Base-by-base conservation (phyloP, 2,329 filamentous ascomycete species). In the Eurotiales sp. region DNA sequence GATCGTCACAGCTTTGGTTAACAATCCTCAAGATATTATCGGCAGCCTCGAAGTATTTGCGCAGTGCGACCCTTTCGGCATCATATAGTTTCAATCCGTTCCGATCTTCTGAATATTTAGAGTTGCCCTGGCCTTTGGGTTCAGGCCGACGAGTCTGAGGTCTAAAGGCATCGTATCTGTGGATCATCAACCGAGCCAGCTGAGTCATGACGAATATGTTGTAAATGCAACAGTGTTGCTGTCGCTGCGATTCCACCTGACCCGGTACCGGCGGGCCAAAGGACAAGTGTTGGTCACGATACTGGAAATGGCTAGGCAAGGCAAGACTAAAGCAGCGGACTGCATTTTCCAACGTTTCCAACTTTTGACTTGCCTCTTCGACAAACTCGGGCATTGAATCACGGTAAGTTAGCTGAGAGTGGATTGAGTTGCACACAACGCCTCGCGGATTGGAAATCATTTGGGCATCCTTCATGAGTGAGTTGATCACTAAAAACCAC, bases 401-500 rank as follows among this genome's bases (percentile, higher is more conserved):
- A n/a, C 59, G 58, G 12, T n/a, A n/a, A n/a, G n/a, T n/a, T n/a
- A n/a, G n/a, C n/a, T n/a, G n/a, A n/a, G n/a, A n/a, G n/a, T n/a
- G n/a, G n/a, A n/a, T n/a, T n/a, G n/a, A n/a, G n/a, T n/a, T n/a
- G n/a, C n/a, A n/a, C n/a, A n/a, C n/a, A n/a, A 63, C 53, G 6
- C 61, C 60, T 39, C 53, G 41, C 1, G 64, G 64, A 43, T 59
- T 59, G 17, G 67, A 64, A 10, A 70, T 61, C 7, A 58, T 55
- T 52, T 72, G 68, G 1, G 70, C 69, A 23, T 69, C 63, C 41
- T 64, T 62, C 68, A 71, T 70, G 11, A 72, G 53, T 0, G 69
- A 71, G 54, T 71, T 72, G 37, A 71, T 61, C 7, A 46, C 29
- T 21, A 72, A 62, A 46, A 68, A 72, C 70, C 70, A 73, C 2